Base-by-base conservation (phyloP, 352 stramenopile genomes). In the Pythium monospermum region DNA sequence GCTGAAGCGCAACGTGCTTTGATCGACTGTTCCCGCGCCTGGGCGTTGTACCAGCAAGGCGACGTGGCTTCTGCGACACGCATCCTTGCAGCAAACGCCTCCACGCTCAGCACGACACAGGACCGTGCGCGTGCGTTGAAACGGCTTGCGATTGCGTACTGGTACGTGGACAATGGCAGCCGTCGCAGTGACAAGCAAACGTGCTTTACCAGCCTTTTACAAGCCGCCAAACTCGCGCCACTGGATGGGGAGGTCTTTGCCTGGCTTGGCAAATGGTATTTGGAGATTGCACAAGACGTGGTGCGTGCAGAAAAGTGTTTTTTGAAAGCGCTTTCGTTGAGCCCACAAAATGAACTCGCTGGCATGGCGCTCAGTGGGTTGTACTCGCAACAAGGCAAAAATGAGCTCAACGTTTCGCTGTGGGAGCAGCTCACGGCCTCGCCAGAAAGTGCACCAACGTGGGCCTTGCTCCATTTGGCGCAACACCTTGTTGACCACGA, bases 261-360 rank as follows among this genome's bases (percentile, higher is more conserved):
- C 1, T 88, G 71, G 70, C 59, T 94, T 23, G 84, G 84, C 8
- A 76, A 76, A 45, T 94, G 80, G 77, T 94, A 94, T 47, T 56
- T 73, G 16, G 68, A 81, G 18, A 52, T 91, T 2, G 72, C 53
- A 4, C 62, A 56, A 0, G 84, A 94, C 59, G 49, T 78, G 15
- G 13, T 89, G 22, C 80, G 82, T 18, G 84, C 82, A 1, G 82
- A 93, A 41, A 94, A 94, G 47, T 94, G 84, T 40, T 93, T 88
- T 36, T 50, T 94, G 30, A 92, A 93, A 46, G 80, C 84, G 18
- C 66, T 94, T 18, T 73, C 78, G 19, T 43, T 94, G 10, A 70
- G 73, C 25, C 56, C 66, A 3, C 55, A 54, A 1, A 69, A 87
- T 25, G 71, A 85, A 30, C 47, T 85, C 19, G 82, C 82, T 8